These are phyloP conservation scores for Choricystis sp. DNA, from an alignment of 139 green algal genomes.

Conservation along the genomic window DNA sequence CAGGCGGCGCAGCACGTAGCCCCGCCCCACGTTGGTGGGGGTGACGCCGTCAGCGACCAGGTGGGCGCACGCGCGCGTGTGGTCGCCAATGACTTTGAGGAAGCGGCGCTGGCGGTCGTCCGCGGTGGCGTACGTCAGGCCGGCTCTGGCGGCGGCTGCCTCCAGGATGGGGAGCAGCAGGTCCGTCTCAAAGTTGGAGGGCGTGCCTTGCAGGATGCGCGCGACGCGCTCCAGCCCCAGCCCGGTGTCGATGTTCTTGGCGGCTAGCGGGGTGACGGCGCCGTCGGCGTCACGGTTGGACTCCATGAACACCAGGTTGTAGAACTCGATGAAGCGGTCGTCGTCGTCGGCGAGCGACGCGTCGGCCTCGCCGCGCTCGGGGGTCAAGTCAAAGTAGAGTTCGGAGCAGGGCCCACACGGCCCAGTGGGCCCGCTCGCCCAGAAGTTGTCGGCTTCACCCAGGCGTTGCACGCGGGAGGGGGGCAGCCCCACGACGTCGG, in stretches of 20 bases:
- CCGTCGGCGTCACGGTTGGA: conserved; percentile 52
- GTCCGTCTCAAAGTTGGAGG: conserved; percentile 94
- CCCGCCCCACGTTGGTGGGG: conserved; percentile 72
- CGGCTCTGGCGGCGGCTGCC: conserved; percentile 44
- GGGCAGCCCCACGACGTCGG: conserved; percentile 34
- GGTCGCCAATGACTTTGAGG: conserved; percentile 74
- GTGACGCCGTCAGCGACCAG: conserved; percentile 71
- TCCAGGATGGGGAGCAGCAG: conserved; percentile 78
- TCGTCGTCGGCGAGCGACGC: conserved; percentile 52
- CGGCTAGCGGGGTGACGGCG: conserved; percentile 44
- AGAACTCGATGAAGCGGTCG: conserved; percentile 62
- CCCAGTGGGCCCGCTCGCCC: conserved; percentile 63
- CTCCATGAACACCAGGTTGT: conserved; percentile 72
- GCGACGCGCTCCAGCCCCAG: conserved; percentile 88
- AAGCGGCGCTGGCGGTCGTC: conserved; percentile 25
- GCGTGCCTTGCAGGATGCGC: conserved; percentile 72
- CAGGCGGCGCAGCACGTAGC: conserved; percentile 77
- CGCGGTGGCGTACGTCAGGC: conserved; percentile 38
- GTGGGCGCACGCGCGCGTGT: conserved; percentile 67
- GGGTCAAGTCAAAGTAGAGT: conserved; percentile 91
- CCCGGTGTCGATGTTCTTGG: conserved; percentile 90
- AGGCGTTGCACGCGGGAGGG: conserved; percentile 59
- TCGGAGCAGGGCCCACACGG: conserved; percentile 90
- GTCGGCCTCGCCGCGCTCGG: conserved; percentile 40
- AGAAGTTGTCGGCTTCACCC: conserved; percentile 88